phyloP scores from a whole-genome alignment of 2,329 filamentous ascomycete species.

The Colletotrichum liaoningense region DNA sequence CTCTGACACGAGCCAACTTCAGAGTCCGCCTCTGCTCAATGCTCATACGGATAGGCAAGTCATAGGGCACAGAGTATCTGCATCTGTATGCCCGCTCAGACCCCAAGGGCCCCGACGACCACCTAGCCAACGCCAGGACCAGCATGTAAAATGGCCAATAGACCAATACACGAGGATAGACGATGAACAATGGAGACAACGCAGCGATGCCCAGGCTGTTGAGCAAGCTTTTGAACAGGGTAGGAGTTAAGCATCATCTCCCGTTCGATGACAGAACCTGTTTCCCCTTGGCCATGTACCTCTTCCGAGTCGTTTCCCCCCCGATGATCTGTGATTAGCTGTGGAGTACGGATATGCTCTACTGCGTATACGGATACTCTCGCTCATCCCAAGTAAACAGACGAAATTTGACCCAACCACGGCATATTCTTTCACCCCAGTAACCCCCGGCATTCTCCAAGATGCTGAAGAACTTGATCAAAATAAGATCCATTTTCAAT shows the following conservation, averaged over 20 bases:
- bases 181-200: neutral
- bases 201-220: neutral
- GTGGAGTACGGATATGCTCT: conserved; percentile 7
- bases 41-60: neutral
- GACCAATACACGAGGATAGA: neutral
- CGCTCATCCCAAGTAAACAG: conserved; percentile 25
- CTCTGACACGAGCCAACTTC: conserved; percentile 19
- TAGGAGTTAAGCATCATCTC: conserved; percentile 26
- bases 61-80: neutral
- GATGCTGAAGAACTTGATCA: conserved; percentile 15
- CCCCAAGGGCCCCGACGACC: neutral
- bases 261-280: neutral
- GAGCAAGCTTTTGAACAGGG: neutral
- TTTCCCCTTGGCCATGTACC: neutral
- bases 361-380: conserved; percentile 11
- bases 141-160: neutral
- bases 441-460: neutral
- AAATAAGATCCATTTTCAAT: conserved; percentile 25
- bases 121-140: neutral
- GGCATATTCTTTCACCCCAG: neutral
- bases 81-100: conserved; percentile 11
- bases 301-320: neutral
- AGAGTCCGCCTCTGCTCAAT: neutral
- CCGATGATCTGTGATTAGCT: conserved; percentile 27
- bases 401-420: conserved; percentile 5